A percentile compares a stretch with the other conserved stretches of the same genome.
Evolutionary conservation across 192 early-diverging fungal genomes (phyloP).

Genomic region (Coemansia sp.): DNA sequence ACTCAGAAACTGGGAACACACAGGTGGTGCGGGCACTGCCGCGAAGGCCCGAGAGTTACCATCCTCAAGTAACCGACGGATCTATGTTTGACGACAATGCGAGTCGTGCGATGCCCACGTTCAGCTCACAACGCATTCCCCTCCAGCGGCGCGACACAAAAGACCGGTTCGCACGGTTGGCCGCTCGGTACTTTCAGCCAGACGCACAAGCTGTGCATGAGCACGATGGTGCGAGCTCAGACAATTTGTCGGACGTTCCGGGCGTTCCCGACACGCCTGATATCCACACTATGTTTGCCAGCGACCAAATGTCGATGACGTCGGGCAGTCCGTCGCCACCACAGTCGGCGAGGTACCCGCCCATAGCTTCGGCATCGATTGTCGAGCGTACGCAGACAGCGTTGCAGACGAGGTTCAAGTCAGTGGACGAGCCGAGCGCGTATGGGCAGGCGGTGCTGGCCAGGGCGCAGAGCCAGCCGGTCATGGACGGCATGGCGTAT

Average conservation of each 20-base stretch:
- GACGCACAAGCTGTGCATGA: background rate
- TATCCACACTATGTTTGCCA: constrained; percentile 22
- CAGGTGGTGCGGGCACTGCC: constrained; percentile 6
- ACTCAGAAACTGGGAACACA: constrained; percentile 19
- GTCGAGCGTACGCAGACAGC: constrained; percentile 31
- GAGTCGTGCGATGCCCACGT: constrained; percentile 14
- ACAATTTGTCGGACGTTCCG: constrained; percentile 13
- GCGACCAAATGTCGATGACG: constrained; percentile 15
- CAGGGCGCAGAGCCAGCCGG: constrained; percentile 54
- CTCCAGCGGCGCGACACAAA: constrained; percentile 1
- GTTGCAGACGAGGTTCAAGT: constrained; percentile 28
- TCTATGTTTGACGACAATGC: background rate
- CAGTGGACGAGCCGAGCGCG: constrained; percentile 13
- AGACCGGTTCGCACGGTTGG: constrained; percentile 26
- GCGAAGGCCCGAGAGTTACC: constrained; percentile 34
- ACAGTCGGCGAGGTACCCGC: background rate
- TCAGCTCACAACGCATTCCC: constrained; percentile 20
- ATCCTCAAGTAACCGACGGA: constrained; percentile 1
- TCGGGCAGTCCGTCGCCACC: constrained; percentile 15
- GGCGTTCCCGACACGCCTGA: constrained; percentile 32
- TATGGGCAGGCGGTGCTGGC: constrained; percentile 54
- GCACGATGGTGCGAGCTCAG: constrained; percentile 11
- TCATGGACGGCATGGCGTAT: constrained; percentile 46
- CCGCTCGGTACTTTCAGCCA: constrained; percentile 29
- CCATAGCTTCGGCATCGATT: constrained; percentile 10